Evolutionary conservation across 2,329 filamentous ascomycete species (phyloP), one percentile per base, ranked within the genome.

Genomic region (Arthrinium puccinioides): DNA sequence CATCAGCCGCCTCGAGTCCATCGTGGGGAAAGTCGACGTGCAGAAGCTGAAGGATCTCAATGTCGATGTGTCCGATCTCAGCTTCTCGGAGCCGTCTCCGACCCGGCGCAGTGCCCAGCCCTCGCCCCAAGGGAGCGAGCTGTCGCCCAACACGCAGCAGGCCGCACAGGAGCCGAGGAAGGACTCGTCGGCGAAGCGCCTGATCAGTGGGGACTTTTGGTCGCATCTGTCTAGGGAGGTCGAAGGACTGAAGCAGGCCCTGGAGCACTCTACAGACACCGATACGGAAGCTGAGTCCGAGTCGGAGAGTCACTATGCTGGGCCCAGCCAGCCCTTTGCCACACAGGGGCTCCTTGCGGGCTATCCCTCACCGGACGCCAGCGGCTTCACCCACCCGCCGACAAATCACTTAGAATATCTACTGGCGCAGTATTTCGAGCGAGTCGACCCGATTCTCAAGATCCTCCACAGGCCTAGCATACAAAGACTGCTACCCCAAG

Each of bases 191-290:
- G 48, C 58, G 2, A 55, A 51, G 9, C 58, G 52, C 19, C 68
- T 66, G 39, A 47, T 69, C 25, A 61, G 64, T 38, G 57, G 55
- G 8, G 60, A 67, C 32, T 69, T 69, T 44, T 69, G 65, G 65
- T 51, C 57, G 1, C 62, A 61, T 26, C 51, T 69, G 4, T 66
- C 60, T 28, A 48, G 56, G 14, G 66, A 69, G 47, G 64, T 69
- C 10, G 65, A 64, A 40, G 66, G 66, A 8, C 56, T 69, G 46
- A 60, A 58, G 38, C 62, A 66, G 33, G 61, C 62, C 4, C 49
- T 69, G 30, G 64, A 67, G 35, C 59, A 67, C 44, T 56, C 63
- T 0, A 65, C 63, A 7, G 62, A 66, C 9, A 57, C 55, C 9
- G 57, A 62, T 5, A 56, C 55, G 7, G 60, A 59, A 2, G 47